Evolutionary conservation across 352 stramenopile genomes (phyloP), one percentile per base, ranked within the genome.

Genomic region (Blastocystis sp.): DNA sequence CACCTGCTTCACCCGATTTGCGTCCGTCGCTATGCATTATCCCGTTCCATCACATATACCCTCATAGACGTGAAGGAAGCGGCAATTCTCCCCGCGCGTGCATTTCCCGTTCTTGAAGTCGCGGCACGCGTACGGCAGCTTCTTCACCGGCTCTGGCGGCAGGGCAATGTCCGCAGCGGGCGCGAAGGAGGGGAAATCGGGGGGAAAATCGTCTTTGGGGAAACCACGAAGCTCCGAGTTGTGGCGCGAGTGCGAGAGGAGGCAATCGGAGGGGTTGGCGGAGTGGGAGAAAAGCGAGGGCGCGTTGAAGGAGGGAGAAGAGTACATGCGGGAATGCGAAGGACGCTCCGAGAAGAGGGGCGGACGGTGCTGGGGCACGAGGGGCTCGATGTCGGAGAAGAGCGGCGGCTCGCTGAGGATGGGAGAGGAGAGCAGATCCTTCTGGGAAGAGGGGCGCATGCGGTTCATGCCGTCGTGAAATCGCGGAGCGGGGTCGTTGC

Each of bases 141-240:
- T 88, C 61, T 78, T 88, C 38, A 28, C 48, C 42, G 57, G 57
- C 45, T 84, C 74, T 57, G 48, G 6, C 6, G 48, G 6, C 0
- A 17, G 6, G 6, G 48, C 6, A 57, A 57, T 7, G 48, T 57
- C 48, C 48, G 48, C 48, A 14, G 48, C 48, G 14, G 6, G 48
- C 14, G 48, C 6, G 0, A 14, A 14, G 48, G 14, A 57, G 48
- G 6, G 48, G 48, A 57, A 57, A 7, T n/a, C n/a, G n/a, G n/a
- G n/a, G n/a, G n/a, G 93, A 97, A 11, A 92, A 96, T 14, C 48
- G 14, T 57, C 48, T 7, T 17, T 57, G 6, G 48, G 48, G 6
- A 14, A 17, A 17, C 48, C 48, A 7, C 14, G 14, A 7, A 57
- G 14, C 48, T 57, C 74, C 4, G 74, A 84, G 61, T 21, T 59